These are phyloP conservation scores for Puccinellia tenuiflora DNA, from an alignment of 176 grass and related monocot genomes.

Conservation along the genomic window DNA sequence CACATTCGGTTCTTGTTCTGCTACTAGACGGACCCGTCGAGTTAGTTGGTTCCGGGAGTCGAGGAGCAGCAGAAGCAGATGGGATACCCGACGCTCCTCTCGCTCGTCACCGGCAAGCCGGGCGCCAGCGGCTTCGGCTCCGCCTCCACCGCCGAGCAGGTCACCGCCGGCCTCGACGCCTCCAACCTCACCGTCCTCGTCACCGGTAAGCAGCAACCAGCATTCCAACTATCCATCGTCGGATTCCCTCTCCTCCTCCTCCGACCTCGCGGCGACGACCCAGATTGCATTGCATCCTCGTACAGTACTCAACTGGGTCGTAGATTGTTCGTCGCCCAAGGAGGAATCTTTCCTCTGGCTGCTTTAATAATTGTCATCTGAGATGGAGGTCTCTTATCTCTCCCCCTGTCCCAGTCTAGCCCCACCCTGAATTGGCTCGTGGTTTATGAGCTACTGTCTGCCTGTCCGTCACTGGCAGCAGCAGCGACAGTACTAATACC, in stretches of 20 bases:
- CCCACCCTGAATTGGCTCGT: neutral
- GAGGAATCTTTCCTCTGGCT: neutral
- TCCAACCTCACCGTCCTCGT: constrained; percentile 68
- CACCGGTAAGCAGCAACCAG: constrained; percentile 44
- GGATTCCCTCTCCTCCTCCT: no score
- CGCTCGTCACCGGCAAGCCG: constrained; percentile 63
- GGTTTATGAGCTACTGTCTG: no score
- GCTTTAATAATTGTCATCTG: no score
- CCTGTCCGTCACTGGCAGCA: neutral
- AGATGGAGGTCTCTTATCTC: neutral
- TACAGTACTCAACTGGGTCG: no score
- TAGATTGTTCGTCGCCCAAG: neutral
- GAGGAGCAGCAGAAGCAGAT: neutral
- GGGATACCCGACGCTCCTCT: constrained; percentile 33
- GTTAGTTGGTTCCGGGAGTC: neutral
- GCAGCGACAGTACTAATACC: neutral
- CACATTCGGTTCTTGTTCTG: neutral
- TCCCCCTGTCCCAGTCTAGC: neutral
- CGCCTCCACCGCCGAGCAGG: constrained; percentile 77
- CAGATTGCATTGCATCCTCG: no score
- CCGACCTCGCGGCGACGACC: no score
- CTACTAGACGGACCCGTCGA: no score
- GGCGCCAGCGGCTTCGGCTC: constrained; percentile 86
- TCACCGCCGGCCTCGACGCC: constrained; percentile 60
- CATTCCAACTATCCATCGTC: neutral